Evolutionary conservation across 2,329 filamentous ascomycete genomes (phyloP).

Genomic region (Trichoderma koningiopsis): DNA sequence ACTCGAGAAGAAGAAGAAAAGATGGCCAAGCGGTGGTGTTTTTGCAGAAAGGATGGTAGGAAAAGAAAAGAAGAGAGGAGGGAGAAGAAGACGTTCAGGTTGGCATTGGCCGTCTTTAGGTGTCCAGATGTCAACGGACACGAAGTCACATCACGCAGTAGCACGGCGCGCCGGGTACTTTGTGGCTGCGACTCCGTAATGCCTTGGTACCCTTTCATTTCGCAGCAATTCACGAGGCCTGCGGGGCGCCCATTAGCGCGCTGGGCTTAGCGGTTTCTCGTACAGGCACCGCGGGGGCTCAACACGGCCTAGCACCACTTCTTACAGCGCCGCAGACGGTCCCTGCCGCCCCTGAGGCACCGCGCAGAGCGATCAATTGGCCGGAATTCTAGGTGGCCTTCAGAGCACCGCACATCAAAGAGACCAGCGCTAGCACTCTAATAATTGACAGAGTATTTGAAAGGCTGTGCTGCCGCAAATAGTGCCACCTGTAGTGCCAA

Average conservation of each 20-base stretch:
- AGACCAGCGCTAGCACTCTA: not conserved
- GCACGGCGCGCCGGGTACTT: conserved; percentile 14
- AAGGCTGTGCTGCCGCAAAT: not conserved
- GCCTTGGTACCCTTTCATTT: conserved; percentile 2
- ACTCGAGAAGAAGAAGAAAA: conserved; percentile 6
- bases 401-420: not conserved
- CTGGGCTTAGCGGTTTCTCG: conserved; percentile 19
- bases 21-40: not conserved
- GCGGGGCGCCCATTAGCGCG: conserved; percentile 6
- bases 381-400: not conserved
- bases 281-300: conserved; percentile 9
- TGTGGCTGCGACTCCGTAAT: conserved; percentile 9
- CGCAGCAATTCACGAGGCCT: not conserved
- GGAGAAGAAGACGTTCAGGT: conserved; percentile 10
- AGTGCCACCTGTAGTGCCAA: not conserved
- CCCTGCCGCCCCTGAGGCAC: conserved; percentile 6
- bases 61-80: not conserved
- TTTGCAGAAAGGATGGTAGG: conserved; percentile 4
- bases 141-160: conserved; percentile 8
- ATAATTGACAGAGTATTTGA: not conserved
- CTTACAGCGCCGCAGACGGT: not conserved
- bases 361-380: not conserved
- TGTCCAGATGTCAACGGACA: conserved; percentile 20
- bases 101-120: conserved; percentile 1
- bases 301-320: not conserved